Conservation (phyloP, 352 stramenopile genomes). For the Phytophthora hybrid region DNA sequence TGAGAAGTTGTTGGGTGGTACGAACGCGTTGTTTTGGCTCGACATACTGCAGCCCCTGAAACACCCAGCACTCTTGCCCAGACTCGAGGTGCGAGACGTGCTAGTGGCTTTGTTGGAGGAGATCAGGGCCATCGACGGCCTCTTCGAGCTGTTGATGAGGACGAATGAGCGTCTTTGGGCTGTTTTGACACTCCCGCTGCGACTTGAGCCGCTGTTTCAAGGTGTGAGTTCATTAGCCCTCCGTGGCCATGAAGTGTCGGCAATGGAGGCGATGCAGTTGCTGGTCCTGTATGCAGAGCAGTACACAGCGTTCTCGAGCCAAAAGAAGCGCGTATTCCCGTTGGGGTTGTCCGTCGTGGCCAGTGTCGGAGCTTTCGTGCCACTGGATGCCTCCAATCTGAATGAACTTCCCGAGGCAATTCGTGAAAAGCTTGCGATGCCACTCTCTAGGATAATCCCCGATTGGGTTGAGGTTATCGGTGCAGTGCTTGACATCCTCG, state of each 20-base stretch:
- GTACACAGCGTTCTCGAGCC: constrained; percentile 1
- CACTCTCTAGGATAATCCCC: constrained; percentile 15
- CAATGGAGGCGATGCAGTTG: constrained; percentile 30
- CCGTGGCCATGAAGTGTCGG: constrained; percentile 15
- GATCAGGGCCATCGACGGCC: constrained; percentile 26
- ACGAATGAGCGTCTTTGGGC: constrained; percentile 24
- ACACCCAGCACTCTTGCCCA: constrained; percentile 10
- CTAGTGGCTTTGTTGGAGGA: constrained; percentile 33
- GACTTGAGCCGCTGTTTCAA: constrained; percentile 37
- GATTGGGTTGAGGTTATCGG: constrained; percentile 25
- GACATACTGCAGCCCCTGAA: constrained; percentile 28
- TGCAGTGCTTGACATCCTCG: constrained; percentile 31
- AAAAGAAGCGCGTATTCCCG: constrained; percentile 13
- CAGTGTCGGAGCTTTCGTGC: constrained; percentile 23
- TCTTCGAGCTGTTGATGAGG: constrained; percentile 29
- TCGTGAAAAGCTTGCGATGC: constrained; percentile 13
- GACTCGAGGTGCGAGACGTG: constrained; percentile 27
- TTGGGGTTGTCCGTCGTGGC: constrained; percentile 25
- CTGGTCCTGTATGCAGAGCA: constrained; percentile 27
- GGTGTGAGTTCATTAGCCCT: constrained; percentile 29
- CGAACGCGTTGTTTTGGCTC: constrained; percentile 41
- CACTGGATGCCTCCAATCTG: constrained; percentile 7
- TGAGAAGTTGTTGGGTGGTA: constrained; percentile 20
- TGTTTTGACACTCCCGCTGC: constrained; percentile 39
- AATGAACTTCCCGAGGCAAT: constrained; percentile 16